Conservation (phyloP, 2,329 filamentous ascomycete species). For the Cladobotryum mycophilum region DNA sequence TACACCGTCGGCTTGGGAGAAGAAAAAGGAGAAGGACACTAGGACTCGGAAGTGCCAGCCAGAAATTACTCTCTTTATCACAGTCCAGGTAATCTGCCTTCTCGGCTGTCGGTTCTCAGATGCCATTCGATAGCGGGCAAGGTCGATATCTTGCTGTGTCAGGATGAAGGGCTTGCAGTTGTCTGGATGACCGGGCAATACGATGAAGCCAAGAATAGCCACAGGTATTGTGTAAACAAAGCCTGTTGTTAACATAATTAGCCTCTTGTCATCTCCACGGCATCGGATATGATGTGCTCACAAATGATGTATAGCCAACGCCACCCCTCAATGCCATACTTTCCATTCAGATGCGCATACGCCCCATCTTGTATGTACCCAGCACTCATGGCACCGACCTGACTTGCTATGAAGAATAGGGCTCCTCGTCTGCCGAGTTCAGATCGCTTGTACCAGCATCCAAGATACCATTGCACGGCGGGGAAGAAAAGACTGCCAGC, state of each 20-base stretch:
- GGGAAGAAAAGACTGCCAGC: constrained; percentile 28
- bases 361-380: constrained; percentile 37
- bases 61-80: constrained; percentile 20
- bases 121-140: constrained; percentile 26
- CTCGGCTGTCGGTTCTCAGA: constrained; percentile 22
- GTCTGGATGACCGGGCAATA: constrained; percentile 27
- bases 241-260: constrained; percentile 14
- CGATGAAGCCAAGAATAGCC: constrained; percentile 24
- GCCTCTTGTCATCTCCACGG: too few species aligned
- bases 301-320: constrained; percentile 41
- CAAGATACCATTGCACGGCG: constrained; percentile 30
- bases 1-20: constrained; percentile 27
- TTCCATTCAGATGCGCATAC: constrained; percentile 31
- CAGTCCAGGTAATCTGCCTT: constrained; percentile 21
- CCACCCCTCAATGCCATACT: constrained; percentile 33
- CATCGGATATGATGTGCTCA: not conserved
- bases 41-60: constrained; percentile 28
- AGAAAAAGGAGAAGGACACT: constrained; percentile 20
- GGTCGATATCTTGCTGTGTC: constrained; percentile 18
- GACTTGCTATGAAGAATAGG: constrained; percentile 37
- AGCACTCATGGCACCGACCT: constrained; percentile 37
- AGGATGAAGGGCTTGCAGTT: constrained; percentile 23
- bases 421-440: constrained; percentile 33
- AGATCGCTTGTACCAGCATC: constrained; percentile 36
- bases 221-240: constrained; percentile 28